Percentiles rank a stretch among this genome's conserved stretches.
Evolutionary conservation across 2,329 filamentous ascomycete genomes (phyloP).

Genomic region (Aspergillus udagawae): DNA sequence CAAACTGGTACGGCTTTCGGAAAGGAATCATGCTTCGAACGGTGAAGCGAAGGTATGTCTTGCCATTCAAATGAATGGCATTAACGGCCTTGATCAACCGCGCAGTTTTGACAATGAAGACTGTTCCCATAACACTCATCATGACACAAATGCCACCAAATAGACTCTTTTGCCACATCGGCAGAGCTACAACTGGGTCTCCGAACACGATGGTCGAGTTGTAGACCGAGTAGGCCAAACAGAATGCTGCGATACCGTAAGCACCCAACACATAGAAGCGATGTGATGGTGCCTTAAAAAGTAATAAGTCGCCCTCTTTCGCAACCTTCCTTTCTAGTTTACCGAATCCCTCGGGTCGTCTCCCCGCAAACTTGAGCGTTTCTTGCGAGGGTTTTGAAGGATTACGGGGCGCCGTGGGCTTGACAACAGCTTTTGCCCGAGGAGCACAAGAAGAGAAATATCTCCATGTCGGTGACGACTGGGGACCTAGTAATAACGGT

Average conservation of each 20-base stretch:
- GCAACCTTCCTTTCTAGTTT: constrained; percentile 49
- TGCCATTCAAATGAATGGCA: constrained; percentile 40
- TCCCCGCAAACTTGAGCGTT: constrained; percentile 21
- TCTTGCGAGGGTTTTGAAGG: constrained; percentile 11
- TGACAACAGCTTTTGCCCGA: constrained; percentile 19
- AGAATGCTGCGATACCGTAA: constrained; percentile 54
- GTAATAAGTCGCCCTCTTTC: constrained; percentile 51
- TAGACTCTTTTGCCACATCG: constrained; percentile 54
- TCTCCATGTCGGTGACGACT: constrained; percentile 21
- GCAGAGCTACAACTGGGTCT: constrained; percentile 49
- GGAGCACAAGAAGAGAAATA: constrained; percentile 27
- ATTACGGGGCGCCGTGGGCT: constrained; percentile 6
- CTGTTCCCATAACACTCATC: constrained; percentile 58
- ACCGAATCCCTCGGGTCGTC: constrained; percentile 45
- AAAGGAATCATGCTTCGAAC: constrained; percentile 38
- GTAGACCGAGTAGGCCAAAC: constrained; percentile 49
- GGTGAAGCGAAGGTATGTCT: constrained; percentile 31
- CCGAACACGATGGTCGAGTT: constrained; percentile 51
- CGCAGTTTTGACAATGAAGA: constrained; percentile 55
- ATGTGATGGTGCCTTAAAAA: constrained; percentile 65
- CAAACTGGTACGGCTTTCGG: constrained; percentile 31
- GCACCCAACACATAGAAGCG: constrained; percentile 59
- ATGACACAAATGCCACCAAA: constrained; percentile 57
- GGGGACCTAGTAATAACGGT: constrained; percentile 13
- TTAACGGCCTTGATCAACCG: constrained; percentile 57